Evolutionary conservation across 768 basidiomycete genomes (phyloP).

Genomic region (Suillus discolor): DNA sequence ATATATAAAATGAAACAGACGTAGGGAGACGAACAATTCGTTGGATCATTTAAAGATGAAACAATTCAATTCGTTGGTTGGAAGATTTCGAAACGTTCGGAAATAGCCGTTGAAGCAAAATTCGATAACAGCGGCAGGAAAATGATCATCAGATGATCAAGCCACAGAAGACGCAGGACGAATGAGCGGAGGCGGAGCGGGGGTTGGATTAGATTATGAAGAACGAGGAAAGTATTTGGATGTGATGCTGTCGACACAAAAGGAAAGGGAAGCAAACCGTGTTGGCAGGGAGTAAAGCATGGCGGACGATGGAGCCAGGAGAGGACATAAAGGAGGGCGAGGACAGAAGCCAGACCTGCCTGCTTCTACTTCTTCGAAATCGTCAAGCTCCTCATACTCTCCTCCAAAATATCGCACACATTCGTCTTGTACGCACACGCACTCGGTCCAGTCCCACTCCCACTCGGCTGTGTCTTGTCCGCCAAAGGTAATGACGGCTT

Average conservation of each 20-base stretch:
- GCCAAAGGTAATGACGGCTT: not conserved
- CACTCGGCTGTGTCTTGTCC: slow-evolving; percentile 13
- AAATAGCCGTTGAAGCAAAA: not conserved
- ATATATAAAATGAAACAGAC: not conserved
- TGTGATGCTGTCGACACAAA: not conserved
- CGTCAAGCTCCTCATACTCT: slow-evolving; percentile 69
- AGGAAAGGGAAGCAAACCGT: not conserved
- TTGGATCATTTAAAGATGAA: too few relatives aligned
- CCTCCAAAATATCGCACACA: slow-evolving; percentile 54
- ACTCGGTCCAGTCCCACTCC: slow-evolving; percentile 16
- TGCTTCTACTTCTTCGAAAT: slow-evolving; percentile 50
- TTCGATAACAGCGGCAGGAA: not conserved
- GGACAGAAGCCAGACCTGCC: not conserved
- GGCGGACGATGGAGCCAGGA: not conserved
- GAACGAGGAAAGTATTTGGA: not conserved
- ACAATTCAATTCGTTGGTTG: not conserved
- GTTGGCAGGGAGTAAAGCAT: not conserved
- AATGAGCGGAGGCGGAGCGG: not conserved
- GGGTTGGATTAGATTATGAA: not conserved
- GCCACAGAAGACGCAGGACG: not conserved
- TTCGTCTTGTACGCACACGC: slow-evolving; percentile 21
- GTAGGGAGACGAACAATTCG: not conserved
- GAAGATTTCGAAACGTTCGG: not conserved
- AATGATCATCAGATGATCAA: not conserved
- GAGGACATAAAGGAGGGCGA: not conserved